These are phyloP conservation scores for Trichosporon coremiiforme DNA, from an alignment of 1,284 basidiomycete genomes.

Conservation along the genomic window DNA sequence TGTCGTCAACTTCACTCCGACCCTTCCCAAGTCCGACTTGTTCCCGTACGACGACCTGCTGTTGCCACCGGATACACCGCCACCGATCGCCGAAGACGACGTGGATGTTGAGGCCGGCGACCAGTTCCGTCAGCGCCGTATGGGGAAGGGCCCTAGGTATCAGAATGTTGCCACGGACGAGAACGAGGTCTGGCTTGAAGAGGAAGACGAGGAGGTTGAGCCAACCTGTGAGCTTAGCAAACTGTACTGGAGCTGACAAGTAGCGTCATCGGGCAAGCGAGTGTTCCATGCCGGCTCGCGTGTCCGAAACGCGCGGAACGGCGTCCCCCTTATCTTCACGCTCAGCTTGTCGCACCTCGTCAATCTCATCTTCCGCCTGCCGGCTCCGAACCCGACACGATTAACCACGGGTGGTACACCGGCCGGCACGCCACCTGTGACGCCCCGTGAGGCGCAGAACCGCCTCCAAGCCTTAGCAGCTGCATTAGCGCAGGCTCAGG, in stretches of 20 bases:
- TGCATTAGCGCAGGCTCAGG: slow-evolving; percentile 21
- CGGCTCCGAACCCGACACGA: slow-evolving; percentile 35
- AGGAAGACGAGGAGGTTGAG: slow-evolving; percentile 33
- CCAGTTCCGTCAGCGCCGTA: slow-evolving; percentile 29
- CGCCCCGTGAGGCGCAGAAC: slow-evolving; percentile 19
- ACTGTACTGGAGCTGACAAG: slow-evolving; percentile 19
- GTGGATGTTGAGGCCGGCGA: slow-evolving; percentile 32
- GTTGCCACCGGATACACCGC: slow-evolving; percentile 35
- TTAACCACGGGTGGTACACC: slow-evolving; percentile 45
- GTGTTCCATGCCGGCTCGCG: slow-evolving; percentile 6
- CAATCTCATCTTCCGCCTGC: slow-evolving; percentile 41
- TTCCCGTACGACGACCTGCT: slow-evolving; percentile 50
- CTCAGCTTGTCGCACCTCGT: slow-evolving; percentile 40
- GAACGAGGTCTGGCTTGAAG: slow-evolving; percentile 39
- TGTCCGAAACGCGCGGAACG: slow-evolving; percentile 28
- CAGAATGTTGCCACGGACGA: slow-evolving; percentile 31
- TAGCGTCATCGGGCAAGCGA: slow-evolving; percentile 16
- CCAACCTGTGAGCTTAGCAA: neutral
- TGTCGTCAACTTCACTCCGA: slow-evolving; percentile 37
- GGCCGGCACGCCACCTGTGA: slow-evolving; percentile 30
- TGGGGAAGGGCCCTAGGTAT: slow-evolving; percentile 33
- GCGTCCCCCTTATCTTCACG: slow-evolving; percentile 45
- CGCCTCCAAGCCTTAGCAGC: slow-evolving; percentile 6
- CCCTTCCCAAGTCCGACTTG: slow-evolving; percentile 32
- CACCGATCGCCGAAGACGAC: slow-evolving; percentile 19